Conservation (phyloP, 768 basidiomycete species). For the Nidula microcarpa region DNA sequence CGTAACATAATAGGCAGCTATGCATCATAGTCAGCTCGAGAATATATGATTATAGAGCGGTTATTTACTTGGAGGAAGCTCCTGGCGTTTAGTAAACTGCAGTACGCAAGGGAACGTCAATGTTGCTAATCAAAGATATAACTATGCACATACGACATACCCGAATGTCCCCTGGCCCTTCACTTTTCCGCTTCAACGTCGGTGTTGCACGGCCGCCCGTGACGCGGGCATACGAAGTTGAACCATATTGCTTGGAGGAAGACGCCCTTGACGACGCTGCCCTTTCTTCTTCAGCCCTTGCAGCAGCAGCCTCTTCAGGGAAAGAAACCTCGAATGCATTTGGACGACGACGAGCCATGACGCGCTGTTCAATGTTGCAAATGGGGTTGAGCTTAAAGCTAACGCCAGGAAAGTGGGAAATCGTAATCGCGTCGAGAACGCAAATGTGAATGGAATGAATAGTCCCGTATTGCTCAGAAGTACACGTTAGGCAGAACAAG, state of each 20-base stretch:
- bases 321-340: constrained; percentile 57
- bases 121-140: background rate
- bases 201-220: background rate
- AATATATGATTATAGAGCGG: no score
- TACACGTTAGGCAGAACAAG: no score
- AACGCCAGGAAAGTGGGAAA: no score
- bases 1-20: constrained; percentile 37
- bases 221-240: no score
- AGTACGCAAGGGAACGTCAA: background rate
- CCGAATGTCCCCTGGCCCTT: constrained; percentile 9
- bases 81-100: constrained; percentile 22
- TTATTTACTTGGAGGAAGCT: constrained; percentile 12
- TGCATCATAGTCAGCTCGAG: background rate
- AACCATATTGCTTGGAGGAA: background rate
- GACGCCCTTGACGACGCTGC: background rate
- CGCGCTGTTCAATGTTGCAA: no score
- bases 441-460: no score
- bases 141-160: constrained; percentile 7
- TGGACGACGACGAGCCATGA: constrained; percentile 25
- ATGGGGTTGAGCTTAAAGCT: no score
- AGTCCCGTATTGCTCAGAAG: no score
- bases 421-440: no score
- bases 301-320: constrained; percentile 29
- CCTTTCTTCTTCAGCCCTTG: background rate
- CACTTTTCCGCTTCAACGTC: constrained; percentile 7